Evolutionary conservation across 2,329 filamentous ascomycete species (phyloP).

Genomic region (Alternaria consortialis): DNA sequence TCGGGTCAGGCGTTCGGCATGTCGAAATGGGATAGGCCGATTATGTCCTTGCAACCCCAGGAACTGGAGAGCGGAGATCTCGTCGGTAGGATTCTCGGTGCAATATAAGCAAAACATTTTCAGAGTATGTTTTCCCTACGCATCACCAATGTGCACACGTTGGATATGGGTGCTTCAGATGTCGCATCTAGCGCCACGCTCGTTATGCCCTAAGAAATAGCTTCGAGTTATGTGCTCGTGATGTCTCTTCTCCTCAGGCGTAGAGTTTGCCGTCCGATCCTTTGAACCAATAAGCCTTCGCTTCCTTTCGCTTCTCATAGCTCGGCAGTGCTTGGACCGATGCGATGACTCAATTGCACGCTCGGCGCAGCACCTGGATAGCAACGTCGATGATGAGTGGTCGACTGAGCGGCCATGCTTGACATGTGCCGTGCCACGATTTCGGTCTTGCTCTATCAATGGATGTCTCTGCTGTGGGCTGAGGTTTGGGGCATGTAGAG

Average conservation of each 20-base stretch:
- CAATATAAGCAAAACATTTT: not conserved
- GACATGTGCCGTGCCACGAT: constrained; percentile 1
- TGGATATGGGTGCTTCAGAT: not conserved
- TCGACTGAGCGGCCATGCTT: not conserved
- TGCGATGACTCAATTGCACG: not conserved
- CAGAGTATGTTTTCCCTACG: not conserved
- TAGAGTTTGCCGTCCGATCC: not conserved
- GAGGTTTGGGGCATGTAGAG: not conserved
- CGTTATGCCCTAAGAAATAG: not conserved
- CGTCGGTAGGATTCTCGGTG: constrained; percentile 11
- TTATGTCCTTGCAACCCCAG: constrained; percentile 1
- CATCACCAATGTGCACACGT: not conserved
- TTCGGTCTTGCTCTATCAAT: not conserved
- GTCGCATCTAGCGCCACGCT: constrained; percentile 13
- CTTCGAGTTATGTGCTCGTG: constrained; percentile 6
- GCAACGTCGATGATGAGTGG: not conserved
- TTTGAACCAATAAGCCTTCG: constrained; percentile 15
- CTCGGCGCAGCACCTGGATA: constrained; percentile 1
- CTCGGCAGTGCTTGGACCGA: constrained; percentile 5
- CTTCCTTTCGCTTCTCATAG: constrained; percentile 1
- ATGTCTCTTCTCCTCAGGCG: not conserved
- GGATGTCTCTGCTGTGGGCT: not conserved
- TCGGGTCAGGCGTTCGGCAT: constrained; percentile 6
- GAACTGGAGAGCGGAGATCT: constrained; percentile 8
- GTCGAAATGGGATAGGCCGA: constrained; percentile 25